These are phyloP conservation scores for Balakata baccata DNA, from an alignment of 345 rosid species.

Conservation along the genomic window DNA sequence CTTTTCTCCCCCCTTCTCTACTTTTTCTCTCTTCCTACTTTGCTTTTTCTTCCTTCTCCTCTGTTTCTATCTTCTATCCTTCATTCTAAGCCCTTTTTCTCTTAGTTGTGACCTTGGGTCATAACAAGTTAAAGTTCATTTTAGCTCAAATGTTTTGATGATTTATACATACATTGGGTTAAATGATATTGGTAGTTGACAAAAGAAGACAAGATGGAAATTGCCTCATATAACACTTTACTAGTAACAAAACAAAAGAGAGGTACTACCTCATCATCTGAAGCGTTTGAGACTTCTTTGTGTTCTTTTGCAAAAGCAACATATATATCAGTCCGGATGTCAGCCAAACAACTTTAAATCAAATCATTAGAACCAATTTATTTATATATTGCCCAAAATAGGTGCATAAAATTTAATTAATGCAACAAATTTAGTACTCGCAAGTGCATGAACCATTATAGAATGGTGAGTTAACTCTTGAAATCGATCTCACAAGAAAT, in stretches of 20 bases:
- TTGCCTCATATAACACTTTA: not conserved
- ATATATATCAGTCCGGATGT: slow-evolving; percentile 1
- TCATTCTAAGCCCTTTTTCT: no score
- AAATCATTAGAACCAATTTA: not conserved
- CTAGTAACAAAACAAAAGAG: not conserved
- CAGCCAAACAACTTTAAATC: slow-evolving; percentile 6
- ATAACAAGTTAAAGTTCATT: not conserved
- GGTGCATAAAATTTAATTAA: not conserved
- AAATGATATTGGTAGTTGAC: not conserved
- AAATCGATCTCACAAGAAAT: not conserved
- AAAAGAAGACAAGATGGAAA: not conserved
- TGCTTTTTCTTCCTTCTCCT: no score
- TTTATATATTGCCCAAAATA: not conserved
- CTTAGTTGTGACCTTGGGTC: no score
- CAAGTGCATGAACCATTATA: not conserved
- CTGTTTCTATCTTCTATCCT: no score
- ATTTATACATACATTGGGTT: not conserved
- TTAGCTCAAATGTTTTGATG: not conserved
- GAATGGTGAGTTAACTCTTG: not conserved
- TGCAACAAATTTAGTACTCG: not conserved
- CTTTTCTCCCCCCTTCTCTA: no score
- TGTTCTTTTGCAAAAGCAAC: slow-evolving; percentile 56
- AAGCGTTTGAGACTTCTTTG: slow-evolving; percentile 45
- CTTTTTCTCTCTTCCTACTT: no score
- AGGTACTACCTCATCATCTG: slow-evolving; percentile 58